Percentiles rank a stretch among this genome's conserved stretches.
Conservation (phyloP, 345 rosid species). For the Cardamine resedifolia region DNA sequence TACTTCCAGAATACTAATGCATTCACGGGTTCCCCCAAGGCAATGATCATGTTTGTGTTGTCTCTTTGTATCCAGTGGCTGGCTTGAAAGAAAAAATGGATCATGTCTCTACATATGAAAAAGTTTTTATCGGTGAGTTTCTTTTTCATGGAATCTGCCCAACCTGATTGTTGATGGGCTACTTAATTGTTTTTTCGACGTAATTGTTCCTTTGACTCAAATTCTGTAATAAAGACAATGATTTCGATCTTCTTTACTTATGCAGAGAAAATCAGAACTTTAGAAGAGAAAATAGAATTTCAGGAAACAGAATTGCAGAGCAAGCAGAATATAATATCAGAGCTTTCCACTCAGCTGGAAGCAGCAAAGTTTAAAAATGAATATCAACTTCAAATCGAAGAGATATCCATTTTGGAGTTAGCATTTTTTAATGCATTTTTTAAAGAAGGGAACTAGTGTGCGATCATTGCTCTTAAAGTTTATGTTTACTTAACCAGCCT, state of each 20-base stretch:
- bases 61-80: constrained; percentile 52
- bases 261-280: constrained; percentile 58
- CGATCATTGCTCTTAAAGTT: constrained; percentile 24
- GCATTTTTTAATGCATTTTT: constrained; percentile 12
- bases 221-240: not conserved
- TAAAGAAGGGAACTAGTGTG: constrained; percentile 1
- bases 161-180: constrained; percentile 11
- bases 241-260: constrained; percentile 8
- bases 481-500: constrained; percentile 53
- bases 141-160: constrained; percentile 4
- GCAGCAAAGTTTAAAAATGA: constrained; percentile 46
- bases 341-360: constrained; percentile 58
- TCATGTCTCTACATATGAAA: constrained; percentile 52
- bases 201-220: not conserved
- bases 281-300: constrained; percentile 52
- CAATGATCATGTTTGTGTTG: constrained; percentile 12
- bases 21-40: constrained; percentile 1
- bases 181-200: not conserved
- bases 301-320: constrained; percentile 51
- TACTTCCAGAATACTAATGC: constrained; percentile 12
- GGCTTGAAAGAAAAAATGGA: constrained; percentile 68
- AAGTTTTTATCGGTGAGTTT: constrained; percentile 55
- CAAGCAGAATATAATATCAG: constrained; percentile 54
- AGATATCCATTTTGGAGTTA: constrained; percentile 54
- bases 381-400: constrained; percentile 52